Conservation (phyloP, 345 rosid genomes). For the Orychophragmus violaceus region DNA sequence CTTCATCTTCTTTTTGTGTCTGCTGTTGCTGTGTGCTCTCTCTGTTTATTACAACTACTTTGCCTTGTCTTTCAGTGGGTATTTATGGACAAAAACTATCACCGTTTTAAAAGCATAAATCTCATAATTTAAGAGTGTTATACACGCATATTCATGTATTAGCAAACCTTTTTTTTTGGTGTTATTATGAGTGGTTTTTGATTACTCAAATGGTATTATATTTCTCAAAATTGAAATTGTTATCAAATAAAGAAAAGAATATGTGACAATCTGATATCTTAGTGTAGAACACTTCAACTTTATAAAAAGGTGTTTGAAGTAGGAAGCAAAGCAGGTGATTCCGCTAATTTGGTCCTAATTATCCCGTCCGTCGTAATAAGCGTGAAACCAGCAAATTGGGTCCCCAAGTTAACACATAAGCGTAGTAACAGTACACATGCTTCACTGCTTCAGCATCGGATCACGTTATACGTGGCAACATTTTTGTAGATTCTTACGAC, state of each 20-base stretch:
- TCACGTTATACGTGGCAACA: slow-evolving; percentile 11
- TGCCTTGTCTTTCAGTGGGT: slow-evolving; percentile 9
- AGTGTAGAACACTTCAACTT: neutral
- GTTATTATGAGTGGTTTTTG: no score
- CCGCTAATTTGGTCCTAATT: slow-evolving; percentile 13
- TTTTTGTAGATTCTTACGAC: neutral
- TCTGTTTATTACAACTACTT: no score
- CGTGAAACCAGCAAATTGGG: neutral
- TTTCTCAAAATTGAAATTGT: neutral
- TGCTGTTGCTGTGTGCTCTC: no score
- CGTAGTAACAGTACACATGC: slow-evolving; percentile 18
- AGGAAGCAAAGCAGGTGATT: slow-evolving; percentile 25
- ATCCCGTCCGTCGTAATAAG: no score
- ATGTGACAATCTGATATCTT: neutral
- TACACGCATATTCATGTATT: slow-evolving; percentile 5
- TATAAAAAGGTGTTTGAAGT: neutral
- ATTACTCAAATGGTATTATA: neutral
- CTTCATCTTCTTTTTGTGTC: slow-evolving; percentile 35
- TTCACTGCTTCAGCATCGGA: slow-evolving; percentile 16
- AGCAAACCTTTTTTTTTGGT: no score
- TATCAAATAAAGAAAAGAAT: neutral
- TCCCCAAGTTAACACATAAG: slow-evolving; percentile 14
- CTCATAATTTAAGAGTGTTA: slow-evolving; percentile 9
- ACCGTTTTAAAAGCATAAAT: slow-evolving; percentile 6
- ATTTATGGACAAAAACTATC: slow-evolving; percentile 18